phyloP scores from a whole-genome alignment of 176 grass and related monocot genomes.

The Oryza nivara region DNA sequence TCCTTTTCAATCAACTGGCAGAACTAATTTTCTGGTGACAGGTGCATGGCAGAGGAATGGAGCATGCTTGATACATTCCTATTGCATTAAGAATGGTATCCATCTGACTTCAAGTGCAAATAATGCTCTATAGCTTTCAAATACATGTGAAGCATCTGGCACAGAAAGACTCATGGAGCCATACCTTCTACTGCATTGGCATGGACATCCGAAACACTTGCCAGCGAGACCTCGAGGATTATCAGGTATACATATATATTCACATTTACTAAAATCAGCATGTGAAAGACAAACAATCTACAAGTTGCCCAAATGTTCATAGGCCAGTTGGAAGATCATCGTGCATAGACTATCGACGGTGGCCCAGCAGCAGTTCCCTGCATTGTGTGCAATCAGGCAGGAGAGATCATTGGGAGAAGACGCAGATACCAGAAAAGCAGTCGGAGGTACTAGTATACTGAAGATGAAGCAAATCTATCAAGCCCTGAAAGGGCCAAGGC shows the following conservation, averaged over 20 bases:
- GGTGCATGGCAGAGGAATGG: neutral
- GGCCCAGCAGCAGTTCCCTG: too few relatives aligned
- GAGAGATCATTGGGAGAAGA: too few relatives aligned
- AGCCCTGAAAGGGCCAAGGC: too few relatives aligned
- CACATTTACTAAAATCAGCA: too few relatives aligned
- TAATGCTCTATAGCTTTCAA: constrained; percentile 9
- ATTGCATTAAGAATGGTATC: constrained; percentile 31
- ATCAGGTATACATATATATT: neutral
- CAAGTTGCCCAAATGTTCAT: too few relatives aligned
- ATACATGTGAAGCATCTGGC: neutral
- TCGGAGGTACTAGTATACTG: too few relatives aligned
- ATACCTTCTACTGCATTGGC: neutral
- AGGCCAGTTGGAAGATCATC: too few relatives aligned
- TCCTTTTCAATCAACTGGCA: neutral
- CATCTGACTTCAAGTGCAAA: constrained; percentile 4
- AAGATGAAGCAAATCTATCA: too few relatives aligned
- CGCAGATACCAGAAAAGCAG: too few relatives aligned
- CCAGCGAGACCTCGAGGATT: neutral
- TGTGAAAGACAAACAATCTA: too few relatives aligned
- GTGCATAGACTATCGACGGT: too few relatives aligned
- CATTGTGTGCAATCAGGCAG: too few relatives aligned
- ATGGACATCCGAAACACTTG: neutral
- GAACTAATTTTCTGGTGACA: neutral
- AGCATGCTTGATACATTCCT: constrained; percentile 18
- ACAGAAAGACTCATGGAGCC: neutral